A percentile compares a stretch with the other conserved stretches of the same genome.
These are phyloP conservation scores for Coemansia sp. DNA, from an alignment of 192 early-diverging fungal species.

Conservation along the genomic window DNA sequence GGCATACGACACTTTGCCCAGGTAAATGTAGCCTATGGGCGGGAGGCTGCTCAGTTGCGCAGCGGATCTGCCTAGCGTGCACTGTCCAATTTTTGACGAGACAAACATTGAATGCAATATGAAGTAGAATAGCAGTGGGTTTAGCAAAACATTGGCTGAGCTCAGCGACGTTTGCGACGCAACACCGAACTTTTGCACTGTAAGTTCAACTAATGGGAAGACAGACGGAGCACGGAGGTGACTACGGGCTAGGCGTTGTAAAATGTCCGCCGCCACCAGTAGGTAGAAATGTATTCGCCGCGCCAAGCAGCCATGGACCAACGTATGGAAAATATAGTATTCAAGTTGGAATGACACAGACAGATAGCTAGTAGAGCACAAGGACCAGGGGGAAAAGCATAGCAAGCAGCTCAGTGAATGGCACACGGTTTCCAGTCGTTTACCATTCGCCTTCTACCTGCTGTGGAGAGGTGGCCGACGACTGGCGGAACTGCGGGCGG, in stretches of 20 bases:
- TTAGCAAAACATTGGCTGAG: background rate
- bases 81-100: conserved; percentile 8
- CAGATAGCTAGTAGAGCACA: background rate
- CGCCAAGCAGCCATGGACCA: background rate
- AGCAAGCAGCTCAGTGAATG: background rate
- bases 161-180: background rate
- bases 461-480: conserved; percentile 27
- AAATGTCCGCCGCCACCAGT: background rate
- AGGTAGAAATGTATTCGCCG: background rate
- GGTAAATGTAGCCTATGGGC: conserved; percentile 44
- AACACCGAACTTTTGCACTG: background rate
- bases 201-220: conserved; percentile 10
- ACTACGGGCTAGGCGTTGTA: background rate
- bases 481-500: conserved; percentile 53
- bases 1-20: conserved; percentile 56
- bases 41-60: conserved; percentile 31
- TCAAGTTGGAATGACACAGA: background rate
- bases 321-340: background rate
- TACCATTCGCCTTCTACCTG: conserved; percentile 43
- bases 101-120: conserved; percentile 4
- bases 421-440: background rate
- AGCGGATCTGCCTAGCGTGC: conserved; percentile 29
- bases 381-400: background rate
- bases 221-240: background rate
- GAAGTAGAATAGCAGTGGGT: background rate